Conservation (phyloP, 179 eudicot species). For the Pouteria campechiana region DNA sequence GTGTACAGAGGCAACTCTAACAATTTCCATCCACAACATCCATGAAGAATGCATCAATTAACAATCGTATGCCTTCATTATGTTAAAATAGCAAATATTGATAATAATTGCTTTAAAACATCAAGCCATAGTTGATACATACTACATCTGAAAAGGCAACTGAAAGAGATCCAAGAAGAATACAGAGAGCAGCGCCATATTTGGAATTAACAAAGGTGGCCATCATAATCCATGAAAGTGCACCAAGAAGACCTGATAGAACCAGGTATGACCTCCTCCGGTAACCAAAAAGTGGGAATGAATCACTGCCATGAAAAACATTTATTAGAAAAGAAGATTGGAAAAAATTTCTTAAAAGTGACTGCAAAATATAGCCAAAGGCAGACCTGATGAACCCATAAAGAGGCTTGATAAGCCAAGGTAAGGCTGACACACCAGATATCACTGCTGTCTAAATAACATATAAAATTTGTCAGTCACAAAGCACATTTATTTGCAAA, state of each 20-base stretch:
- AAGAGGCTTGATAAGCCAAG: slow-evolving; percentile 97
- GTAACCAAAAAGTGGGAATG: slow-evolving; percentile 93
- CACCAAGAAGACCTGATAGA: slow-evolving; percentile 93
- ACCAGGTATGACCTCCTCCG: slow-evolving; percentile 95
- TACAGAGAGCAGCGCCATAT: slow-evolving; percentile 79
- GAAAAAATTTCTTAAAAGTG: not conserved
- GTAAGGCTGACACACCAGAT: slow-evolving; percentile 87
- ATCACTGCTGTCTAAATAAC: slow-evolving; percentile 93
- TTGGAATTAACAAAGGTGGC: slow-evolving; percentile 87
- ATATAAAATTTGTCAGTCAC: slow-evolving; percentile 32
- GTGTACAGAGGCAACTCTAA: no score
- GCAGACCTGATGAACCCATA: slow-evolving; percentile 95
- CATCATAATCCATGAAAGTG: slow-evolving; percentile 95
- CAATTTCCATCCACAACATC: no score
- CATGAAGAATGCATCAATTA: no score
- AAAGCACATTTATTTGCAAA: no score
- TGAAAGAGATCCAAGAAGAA: slow-evolving; percentile 94
- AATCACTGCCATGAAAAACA: slow-evolving; percentile 52
- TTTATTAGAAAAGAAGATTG: not conserved
- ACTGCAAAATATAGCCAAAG: not conserved
- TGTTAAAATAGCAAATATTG: no score
- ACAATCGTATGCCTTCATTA: no score
- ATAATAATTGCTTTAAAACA: no score
- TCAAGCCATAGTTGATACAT: slow-evolving; percentile 22
- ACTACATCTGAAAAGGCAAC: slow-evolving; percentile 99